Conservation (phyloP, 805 yeast species). For the Barnettozyma californica region DNA sequence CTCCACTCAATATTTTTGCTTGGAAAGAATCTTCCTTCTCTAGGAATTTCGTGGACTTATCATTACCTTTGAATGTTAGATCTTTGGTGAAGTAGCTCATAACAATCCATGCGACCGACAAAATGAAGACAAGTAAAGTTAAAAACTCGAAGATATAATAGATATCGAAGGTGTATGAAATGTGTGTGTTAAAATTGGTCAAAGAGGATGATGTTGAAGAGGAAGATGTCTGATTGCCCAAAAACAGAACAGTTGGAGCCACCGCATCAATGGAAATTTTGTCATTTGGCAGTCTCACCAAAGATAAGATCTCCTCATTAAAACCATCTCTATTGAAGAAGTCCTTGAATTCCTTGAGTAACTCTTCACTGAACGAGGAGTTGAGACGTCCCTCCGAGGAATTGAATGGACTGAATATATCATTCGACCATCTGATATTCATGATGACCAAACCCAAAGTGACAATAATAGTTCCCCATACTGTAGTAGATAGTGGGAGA, state of each 20-base stretch:
- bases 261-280: not conserved
- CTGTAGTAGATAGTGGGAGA: conserved; percentile 33
- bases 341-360: conserved; percentile 7
- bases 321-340: conserved; percentile 18
- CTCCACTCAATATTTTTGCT: conserved; percentile 40
- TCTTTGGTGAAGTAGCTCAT: conserved; percentile 34
- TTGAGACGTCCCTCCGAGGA: not conserved
- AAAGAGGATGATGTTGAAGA: not conserved
- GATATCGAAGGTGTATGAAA: conserved; percentile 40
- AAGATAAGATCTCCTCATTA: conserved; percentile 15
- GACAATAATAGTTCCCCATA: conserved; percentile 27
- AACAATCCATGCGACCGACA: conserved; percentile 42
- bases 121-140: conserved; percentile 44
- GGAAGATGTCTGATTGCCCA: not conserved
- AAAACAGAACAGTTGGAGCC: not conserved
- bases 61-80: conserved; percentile 16
- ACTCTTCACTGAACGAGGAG: not conserved
- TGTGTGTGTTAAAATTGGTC: conserved; percentile 17
- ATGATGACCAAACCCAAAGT: conserved; percentile 26
- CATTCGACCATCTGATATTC: conserved; percentile 32
- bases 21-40: conserved; percentile 22
- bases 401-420: conserved; percentile 6
- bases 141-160: conserved; percentile 53
- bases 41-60: conserved; percentile 11
- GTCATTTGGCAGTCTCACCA: not conserved